Base-by-base conservation (phyloP, 352 stramenopile genomes). In the Blastocystis sp. region DNA sequence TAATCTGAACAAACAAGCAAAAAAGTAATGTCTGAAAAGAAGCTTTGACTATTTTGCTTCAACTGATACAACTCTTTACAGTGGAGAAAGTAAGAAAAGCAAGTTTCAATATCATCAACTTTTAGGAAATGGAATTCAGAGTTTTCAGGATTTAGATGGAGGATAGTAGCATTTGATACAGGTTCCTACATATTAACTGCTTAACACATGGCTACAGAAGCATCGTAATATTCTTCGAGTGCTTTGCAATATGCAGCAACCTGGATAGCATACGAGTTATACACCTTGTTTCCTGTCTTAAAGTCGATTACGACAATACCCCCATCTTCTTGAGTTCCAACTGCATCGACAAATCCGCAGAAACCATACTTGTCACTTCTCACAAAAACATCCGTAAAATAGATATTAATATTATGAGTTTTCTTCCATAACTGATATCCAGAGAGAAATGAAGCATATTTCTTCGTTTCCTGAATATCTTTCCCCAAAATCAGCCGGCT, bases 381-480 rank as follows among this genome's bases (percentile, higher is more conserved):
- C 16, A 85, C 73, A 41, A 85, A 85, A 69, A 85, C 73, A 45
- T 85, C 73, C 20, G 73, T 85, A 13, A 66, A 85, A 55, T 85
- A 66, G 9, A 85, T 53, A 54, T 85, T 55, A 13, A 85, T 66
- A 24, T 37, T 20, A 50, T 68, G 26, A 30, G 53, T 43, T 37
- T 85, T 85, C 20, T 47, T 85, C 73, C 73, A 85, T 30, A 85
- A 45, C 5, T 30, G 45, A 45, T 68, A 85, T 18, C 50, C 73
- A 9, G 73, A 26, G 55, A 85, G 26, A 20, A 66, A n/a, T 4
- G 70, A 34, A n/a, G 62, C 55, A 30, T 11, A 59, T 18, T n/a
- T 81, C 11, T 50, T 24, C 1, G 18, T 85, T 66, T 37, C 53
- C 26, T 65, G 37, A 6, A 66, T 26, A 18, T 56, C n/a, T 65